Evolutionary conservation across 2,329 filamentous ascomycete genomes (phyloP).

Genomic region (Pezicula carpinea): DNA sequence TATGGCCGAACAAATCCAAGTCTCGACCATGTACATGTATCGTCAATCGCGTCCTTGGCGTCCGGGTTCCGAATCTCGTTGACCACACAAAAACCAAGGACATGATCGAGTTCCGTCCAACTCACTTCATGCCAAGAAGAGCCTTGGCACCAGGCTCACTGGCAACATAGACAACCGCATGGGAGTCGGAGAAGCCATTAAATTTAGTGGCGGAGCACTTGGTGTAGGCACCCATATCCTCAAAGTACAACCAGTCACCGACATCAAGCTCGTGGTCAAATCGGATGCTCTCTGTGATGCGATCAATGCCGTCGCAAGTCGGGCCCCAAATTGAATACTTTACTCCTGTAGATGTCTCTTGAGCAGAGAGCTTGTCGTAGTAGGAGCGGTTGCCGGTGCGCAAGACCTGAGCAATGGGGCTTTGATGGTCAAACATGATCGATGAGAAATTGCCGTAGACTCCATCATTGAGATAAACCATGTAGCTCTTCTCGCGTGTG

Average conservation of each 20-base stretch:
- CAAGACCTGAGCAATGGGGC: constrained; percentile 79
- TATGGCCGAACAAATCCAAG: background rate
- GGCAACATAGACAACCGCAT: constrained; percentile 91
- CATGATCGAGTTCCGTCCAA: background rate
- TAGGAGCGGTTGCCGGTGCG: constrained; percentile 53
- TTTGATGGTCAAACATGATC: constrained; percentile 99
- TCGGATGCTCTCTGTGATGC: constrained; percentile 76
- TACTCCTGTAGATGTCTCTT: constrained; percentile 46
- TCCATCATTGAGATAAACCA: constrained; percentile 96
- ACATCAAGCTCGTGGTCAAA: constrained; percentile 78
- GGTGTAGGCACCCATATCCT: constrained; percentile 98
- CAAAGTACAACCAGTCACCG: constrained; percentile 98
- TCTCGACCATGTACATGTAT: background rate
- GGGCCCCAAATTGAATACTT: constrained; percentile 98
- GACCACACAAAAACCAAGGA: background rate
- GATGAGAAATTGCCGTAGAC: constrained; percentile 98
- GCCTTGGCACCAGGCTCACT: constrained; percentile 85
- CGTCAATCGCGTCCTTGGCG: no score
- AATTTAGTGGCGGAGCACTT: constrained; percentile 97
- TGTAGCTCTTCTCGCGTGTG: constrained; percentile 69
- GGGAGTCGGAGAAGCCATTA: constrained; percentile 91
- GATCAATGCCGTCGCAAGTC: constrained; percentile 96
- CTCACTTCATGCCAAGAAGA: constrained; percentile 45
- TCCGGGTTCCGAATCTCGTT: no score
- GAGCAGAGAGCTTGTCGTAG: constrained; percentile 51